phyloP scores from a whole-genome alignment of 2,329 filamentous ascomycete genomes.

The Phaeosphaeria sp. region DNA sequence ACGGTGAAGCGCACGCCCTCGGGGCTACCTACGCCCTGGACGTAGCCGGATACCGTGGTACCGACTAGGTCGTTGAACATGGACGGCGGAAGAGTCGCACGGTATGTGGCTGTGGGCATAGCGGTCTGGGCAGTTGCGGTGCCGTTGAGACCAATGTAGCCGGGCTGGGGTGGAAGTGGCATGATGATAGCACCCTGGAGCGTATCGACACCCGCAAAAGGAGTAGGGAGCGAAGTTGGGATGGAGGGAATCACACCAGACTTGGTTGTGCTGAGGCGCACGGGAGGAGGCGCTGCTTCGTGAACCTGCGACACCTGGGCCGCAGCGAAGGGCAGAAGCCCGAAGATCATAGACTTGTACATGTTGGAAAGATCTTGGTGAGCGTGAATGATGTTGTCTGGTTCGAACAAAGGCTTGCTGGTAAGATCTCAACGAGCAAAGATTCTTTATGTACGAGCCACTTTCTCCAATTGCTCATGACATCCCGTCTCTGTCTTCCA shows the following conservation, averaged over 20 bases:
- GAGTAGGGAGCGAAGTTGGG: conserved; percentile 11
- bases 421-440: background rate
- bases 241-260: conserved; percentile 29
- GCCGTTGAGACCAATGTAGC: conserved; percentile 28
- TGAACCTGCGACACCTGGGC: conserved; percentile 21
- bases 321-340: conserved; percentile 11
- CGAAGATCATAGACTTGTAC: conserved; percentile 13
- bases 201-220: conserved; percentile 30
- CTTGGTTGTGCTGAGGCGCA: conserved; percentile 25
- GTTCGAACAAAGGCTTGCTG: background rate
- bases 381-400: background rate
- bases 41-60: conserved; percentile 33
- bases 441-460: background rate
- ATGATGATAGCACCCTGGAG: conserved; percentile 36
- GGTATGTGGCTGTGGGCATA: conserved; percentile 28
- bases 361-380: background rate
- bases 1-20: conserved; percentile 48
- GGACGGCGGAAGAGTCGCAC: conserved; percentile 25
- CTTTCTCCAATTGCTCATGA: background rate
- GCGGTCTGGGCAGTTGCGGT: conserved; percentile 27
- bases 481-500: background rate
- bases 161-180: conserved; percentile 24
- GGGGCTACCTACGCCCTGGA: conserved; percentile 38
- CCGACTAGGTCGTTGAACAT: conserved; percentile 31
- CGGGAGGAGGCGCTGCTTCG: conserved; percentile 21